Base-by-base conservation (phyloP, 2,329 filamentous ascomycete genomes). In the Corniculantispora saksenae region DNA sequence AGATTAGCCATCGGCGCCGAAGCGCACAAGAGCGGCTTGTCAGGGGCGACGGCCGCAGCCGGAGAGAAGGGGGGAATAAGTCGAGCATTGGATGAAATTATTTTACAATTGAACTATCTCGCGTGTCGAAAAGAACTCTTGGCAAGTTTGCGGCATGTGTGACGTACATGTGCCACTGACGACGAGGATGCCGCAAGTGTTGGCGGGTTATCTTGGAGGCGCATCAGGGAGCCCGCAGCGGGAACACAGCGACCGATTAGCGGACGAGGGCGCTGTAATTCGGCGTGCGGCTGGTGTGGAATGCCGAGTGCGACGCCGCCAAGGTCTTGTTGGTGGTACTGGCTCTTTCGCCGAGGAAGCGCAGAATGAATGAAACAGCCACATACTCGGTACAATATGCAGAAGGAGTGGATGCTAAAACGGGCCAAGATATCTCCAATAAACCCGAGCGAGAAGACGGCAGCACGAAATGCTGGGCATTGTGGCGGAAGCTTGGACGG, bases 81-180 rank as follows among this genome's bases (percentile, higher is more conserved):
- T n/a, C n/a, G n/a, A n/a, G n/a, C n/a, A n/a, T n/a, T n/a, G n/a
- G 19, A 38, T 35, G 51, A 55, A 29, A 23, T 8, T 13, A n/a
- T 3, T 50, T 27, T 53, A 51, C 5, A 29, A n/a, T n/a, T n/a
- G n/a, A n/a, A n/a, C 53, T 61, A 32, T 62, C 13, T 43, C 17
- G 13, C 35, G 48, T 50, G 45, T 47, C 35, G 48, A 45, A 15
- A 12, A 47, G 38, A 43, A 35, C 21, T 55, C 60, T 62, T 62
- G 60, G 60, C 60, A 47, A 47, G 60, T 55, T 62, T 55, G 60
- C 50, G n/a, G 23, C 47, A 21, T n/a, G 38, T 21, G 47, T 61
- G 45, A 61, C 58, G 47, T 10, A 51, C n/a, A 27, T 62, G 60
- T 40, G 45, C n/a, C 58, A 43, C 47, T 38, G 48, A 43, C 13